Evolutionary conservation across 768 basidiomycete species (phyloP), one percentile per base, ranked within the genome.

Genomic region (Tylopilus sp.): DNA sequence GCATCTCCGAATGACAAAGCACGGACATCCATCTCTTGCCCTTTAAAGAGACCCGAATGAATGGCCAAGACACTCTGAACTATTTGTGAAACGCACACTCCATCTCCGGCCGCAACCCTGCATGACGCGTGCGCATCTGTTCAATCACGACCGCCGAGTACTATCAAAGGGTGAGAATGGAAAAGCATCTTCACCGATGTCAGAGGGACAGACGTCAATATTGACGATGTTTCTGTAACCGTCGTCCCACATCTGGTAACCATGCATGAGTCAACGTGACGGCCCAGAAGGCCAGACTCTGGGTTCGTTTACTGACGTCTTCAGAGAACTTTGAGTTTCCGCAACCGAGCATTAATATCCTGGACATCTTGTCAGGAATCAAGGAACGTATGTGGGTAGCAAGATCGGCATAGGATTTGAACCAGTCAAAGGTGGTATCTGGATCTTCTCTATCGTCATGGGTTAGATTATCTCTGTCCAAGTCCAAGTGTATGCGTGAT

Each of bases 1-100:
- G 70, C 71, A 4, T 79, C 77, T 18, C 57, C 49, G 48, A 92
- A 88, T 11, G 72, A 66, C 25, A 94, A 70, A 13, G 79, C 65
- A 11, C 91, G 79, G 36, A 93, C 81, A 55, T 94, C 91, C 86
- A 90, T 92, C 68, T 86, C 87, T 49, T 79, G 74, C 91, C 91
- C 89, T 91, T 46, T 12, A 41, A 45, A 17, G 39, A 13, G 31
- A 20, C 47, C 30, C 41, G 30, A 21, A 44, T 9, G 38, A 13
- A 38, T 12, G 9, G 26, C n/a, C 33, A 21, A n/a, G 11, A 25
- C 18, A 46, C 3, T 21, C 15, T 12, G 8, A 9, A 39, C 15
- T 25, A 11, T 23, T 5, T 26, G 6, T 10, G 28, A 22, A 39
- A 65, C 75, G 45, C 61, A 87, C 88, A 93, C 63, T 79, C 74